A percentile compares a stretch with the other conserved stretches of the same genome.
These are phyloP conservation scores for Xenoacremonium recifei DNA, from an alignment of 2,329 filamentous ascomycete species.

Conservation along the genomic window DNA sequence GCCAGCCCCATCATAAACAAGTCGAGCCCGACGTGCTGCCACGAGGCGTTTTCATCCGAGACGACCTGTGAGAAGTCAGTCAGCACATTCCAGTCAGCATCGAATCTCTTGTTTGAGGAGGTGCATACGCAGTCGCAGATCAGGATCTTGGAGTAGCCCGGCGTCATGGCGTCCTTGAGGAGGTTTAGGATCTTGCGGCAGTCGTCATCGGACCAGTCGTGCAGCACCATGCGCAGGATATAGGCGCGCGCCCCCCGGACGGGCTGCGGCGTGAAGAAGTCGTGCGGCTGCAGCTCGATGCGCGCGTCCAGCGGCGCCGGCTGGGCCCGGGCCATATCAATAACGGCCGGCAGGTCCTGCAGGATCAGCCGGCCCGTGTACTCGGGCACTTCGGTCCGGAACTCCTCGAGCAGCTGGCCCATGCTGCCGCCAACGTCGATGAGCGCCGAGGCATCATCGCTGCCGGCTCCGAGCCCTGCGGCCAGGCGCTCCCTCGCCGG, in stretches of 20 bases:
- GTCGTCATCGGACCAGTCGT: constrained; percentile 47
- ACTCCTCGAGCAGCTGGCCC: constrained; percentile 36
- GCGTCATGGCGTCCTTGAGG: constrained; percentile 21
- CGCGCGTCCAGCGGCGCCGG: constrained; percentile 20
- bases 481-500: too few relatives aligned
- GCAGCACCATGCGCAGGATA: constrained; percentile 47
- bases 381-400: constrained; percentile 26
- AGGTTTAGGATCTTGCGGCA: constrained; percentile 30
- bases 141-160: constrained; percentile 35
- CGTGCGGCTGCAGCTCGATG: constrained; percentile 30
- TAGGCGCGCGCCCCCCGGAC: constrained; percentile 41
- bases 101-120: too few relatives aligned
- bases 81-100: too few relatives aligned
- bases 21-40: too few relatives aligned
- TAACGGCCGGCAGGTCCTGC: constrained; percentile 32
- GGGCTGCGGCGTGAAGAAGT: constrained; percentile 37
- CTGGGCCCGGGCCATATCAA: too few relatives aligned
- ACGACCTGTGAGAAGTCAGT: too few relatives aligned
- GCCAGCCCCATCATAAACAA: too few relatives aligned
- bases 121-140: too few relatives aligned
- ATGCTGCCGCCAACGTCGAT: constrained; percentile 37
- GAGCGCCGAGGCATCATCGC: too few relatives aligned
- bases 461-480: too few relatives aligned
- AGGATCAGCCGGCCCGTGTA: constrained; percentile 30
- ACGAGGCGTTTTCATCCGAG: too few relatives aligned